Evolutionary conservation across 2,329 filamentous ascomycete genomes (phyloP).

Genomic region (Colletotrichum destructivum): DNA sequence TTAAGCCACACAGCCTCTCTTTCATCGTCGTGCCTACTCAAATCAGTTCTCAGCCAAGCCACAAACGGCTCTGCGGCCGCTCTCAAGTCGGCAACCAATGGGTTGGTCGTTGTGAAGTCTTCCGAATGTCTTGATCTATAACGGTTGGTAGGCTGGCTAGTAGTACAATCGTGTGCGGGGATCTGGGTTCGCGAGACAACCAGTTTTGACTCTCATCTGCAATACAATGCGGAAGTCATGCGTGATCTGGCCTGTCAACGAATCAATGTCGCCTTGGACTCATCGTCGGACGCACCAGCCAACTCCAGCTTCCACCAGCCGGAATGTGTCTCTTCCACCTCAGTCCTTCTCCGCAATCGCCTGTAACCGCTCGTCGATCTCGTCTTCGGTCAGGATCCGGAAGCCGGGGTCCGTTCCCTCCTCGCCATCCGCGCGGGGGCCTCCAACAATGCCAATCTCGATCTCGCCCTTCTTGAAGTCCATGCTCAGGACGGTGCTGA

Average conservation of each 20-base stretch:
- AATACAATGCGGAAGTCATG: slow-evolving; percentile 28
- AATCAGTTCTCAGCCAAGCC: slow-evolving; percentile 43
- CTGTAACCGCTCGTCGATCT: slow-evolving; percentile 98
- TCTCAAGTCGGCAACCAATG: slow-evolving; percentile 5
- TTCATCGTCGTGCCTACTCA: slow-evolving; percentile 14
- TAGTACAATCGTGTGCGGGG: slow-evolving; percentile 41
- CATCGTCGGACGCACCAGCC: slow-evolving; percentile 30
- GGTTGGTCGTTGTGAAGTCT: slow-evolving; percentile 35
- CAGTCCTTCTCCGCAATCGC: slow-evolving; percentile 99
- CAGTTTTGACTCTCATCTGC: slow-evolving; percentile 29
- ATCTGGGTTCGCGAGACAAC: slow-evolving; percentile 29
- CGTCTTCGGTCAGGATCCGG: slow-evolving; percentile 92
- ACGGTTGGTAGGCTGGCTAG: slow-evolving; percentile 43
- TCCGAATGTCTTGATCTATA: slow-evolving; percentile 48
- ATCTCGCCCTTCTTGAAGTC: slow-evolving; percentile 99
- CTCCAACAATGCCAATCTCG: slow-evolving; percentile 97
- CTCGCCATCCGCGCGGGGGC: slow-evolving; percentile 84
- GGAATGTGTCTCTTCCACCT: slow-evolving; percentile 51
- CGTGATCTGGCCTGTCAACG: slow-evolving; percentile 28
- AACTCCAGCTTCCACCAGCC: slow-evolving; percentile 32
- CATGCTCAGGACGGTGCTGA: slow-evolving; percentile 97
- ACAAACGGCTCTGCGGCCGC: slow-evolving; percentile 28
- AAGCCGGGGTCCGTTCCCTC: slow-evolving; percentile 86
- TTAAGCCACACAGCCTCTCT: slow-evolving; percentile 22
- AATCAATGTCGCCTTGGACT: slow-evolving; percentile 26